phyloP scores from a whole-genome alignment of 345 rosid genomes.

The Acer saccharum region DNA sequence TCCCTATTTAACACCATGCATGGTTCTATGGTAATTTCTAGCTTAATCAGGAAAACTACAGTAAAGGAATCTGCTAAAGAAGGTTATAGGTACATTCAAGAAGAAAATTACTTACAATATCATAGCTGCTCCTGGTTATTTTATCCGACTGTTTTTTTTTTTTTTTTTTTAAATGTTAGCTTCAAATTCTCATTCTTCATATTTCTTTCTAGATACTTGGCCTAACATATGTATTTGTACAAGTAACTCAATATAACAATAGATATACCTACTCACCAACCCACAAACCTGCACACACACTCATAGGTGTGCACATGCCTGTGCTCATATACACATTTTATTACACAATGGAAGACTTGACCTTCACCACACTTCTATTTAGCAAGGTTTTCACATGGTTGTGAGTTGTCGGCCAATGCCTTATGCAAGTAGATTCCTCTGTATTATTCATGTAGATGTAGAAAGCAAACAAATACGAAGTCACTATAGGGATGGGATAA shows the following conservation, averaged over 20 bases:
- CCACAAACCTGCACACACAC: neutral
- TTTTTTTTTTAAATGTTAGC: neutral
- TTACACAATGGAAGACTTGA: neutral
- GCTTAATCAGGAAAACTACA: neutral
- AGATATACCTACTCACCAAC: neutral
- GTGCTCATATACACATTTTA: neutral
- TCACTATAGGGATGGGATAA: neutral
- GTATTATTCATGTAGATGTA: neutral
- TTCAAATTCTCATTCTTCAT: neutral
- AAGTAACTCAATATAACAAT: neutral
- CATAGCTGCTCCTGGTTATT: neutral
- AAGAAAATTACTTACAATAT: no score
- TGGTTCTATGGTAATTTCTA: neutral
- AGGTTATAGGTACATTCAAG: neutral
- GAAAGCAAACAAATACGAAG: neutral
- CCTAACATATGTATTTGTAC: neutral
- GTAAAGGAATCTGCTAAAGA: neutral
- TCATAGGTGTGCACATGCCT: neutral
- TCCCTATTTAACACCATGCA: neutral
- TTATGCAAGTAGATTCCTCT: neutral
- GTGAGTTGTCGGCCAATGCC: neutral
- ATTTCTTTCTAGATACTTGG: neutral
- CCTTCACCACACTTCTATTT: neutral
- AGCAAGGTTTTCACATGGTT: neutral
- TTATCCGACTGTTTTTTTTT: neutral